Base-by-base conservation (phyloP, 345 rosid species). In the Gossypium turneri region DNA sequence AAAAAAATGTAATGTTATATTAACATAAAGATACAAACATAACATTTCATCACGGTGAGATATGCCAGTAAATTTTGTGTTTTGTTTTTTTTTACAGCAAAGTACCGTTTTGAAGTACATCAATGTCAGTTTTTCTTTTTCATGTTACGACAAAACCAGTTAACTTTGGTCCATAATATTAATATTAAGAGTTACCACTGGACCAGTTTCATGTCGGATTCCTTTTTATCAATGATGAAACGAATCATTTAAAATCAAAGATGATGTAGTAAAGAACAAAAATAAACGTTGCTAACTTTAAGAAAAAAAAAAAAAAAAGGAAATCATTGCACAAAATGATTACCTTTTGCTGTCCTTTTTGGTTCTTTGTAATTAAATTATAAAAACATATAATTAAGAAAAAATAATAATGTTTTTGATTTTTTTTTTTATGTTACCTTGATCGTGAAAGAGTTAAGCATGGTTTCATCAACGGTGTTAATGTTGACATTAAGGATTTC, bases 381-480 rank as follows among this genome's bases (percentile, higher is more conserved):
- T 55, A 55, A 7, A 55, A 55, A 34, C 41, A 34, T 24, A 55
- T 55, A 55, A 7, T 55, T 8, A 55, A 7, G 9, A 55, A 55
- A 29, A n/a, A 9, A 34, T 5, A 34, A 4, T 34, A 34, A 34
- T 34, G 7, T 34, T 34, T 34, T 34, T 55, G 1, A 19, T 19
- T 7, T 19, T 55, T 2, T 11, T 17, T 3, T 47, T 17, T 1
- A 7, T 19, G 9, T 72, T 90, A 96, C 99, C 98, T 96, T 93
- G 86, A 96, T 92, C 59, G 97, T 96, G 88, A 96, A 96, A 84
- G 97, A 89, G 76, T 90, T 87, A 75, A 88, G 88, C 85, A 91
- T 84, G 77, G 86, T 85, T 70, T 92, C 97, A 44, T 96, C 95
- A 48, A 87, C 78, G 12, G 90, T 82, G 77, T 63, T 88, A 78